These are phyloP conservation scores for Acanthamoeba healyi DNA, from an alignment of 208 protist genomes.

Conservation along the genomic window DNA sequence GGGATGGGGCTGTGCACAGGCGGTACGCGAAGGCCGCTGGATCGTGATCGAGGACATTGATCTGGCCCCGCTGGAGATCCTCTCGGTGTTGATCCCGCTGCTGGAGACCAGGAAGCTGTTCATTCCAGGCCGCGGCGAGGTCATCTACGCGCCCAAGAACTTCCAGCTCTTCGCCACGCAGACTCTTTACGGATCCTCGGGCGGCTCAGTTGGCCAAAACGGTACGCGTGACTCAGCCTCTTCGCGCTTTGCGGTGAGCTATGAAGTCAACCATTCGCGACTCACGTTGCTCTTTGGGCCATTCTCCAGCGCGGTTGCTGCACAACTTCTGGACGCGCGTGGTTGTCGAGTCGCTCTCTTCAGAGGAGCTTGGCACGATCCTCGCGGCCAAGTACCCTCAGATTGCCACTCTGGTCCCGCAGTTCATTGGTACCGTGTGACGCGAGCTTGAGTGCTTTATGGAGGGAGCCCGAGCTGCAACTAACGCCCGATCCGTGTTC, in stretches of 20 bases:
- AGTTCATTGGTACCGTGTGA: constrained; percentile 87
- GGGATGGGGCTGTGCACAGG: constrained; percentile 77
- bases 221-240: neutral
- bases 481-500: too few relatives aligned
- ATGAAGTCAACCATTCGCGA: too few relatives aligned
- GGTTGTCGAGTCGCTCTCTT: constrained; percentile 83
- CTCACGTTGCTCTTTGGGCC: neutral
- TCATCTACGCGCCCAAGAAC: constrained; percentile 89
- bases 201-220: constrained; percentile 39
- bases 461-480: too few relatives aligned
- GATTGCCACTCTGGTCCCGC: constrained; percentile 71
- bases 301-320: constrained; percentile 30
- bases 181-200: constrained; percentile 75
- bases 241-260: too few relatives aligned
- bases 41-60: constrained; percentile 99
- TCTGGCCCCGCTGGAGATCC: constrained; percentile 97
- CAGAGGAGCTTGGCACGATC: constrained; percentile 81
- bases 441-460: too few relatives aligned
- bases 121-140: constrained; percentile 96
- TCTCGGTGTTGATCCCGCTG: constrained; percentile 97
- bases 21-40: constrained; percentile 97
- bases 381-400: constrained; percentile 77
- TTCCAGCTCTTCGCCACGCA: constrained; percentile 93
- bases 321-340: constrained; percentile 87
- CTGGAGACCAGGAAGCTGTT: constrained; percentile 96